Evolutionary conservation across 768 basidiomycete species (phyloP).

Genomic region (Saitozyma sp.): DNA sequence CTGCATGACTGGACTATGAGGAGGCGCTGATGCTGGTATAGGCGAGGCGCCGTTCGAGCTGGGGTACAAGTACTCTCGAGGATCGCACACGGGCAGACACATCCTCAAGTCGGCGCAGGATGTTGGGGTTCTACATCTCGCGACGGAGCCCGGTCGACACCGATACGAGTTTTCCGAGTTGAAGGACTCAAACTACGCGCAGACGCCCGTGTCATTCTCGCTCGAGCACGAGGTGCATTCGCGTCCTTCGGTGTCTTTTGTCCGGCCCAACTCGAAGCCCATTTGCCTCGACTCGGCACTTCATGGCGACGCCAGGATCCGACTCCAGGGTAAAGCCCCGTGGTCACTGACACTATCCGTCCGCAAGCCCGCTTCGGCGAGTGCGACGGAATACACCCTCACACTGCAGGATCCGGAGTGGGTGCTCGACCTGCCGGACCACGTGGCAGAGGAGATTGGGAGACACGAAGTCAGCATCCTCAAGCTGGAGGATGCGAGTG

Average conservation of each 20-base stretch:
- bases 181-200: constrained; percentile 71
- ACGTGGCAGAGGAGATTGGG: constrained; percentile 77
- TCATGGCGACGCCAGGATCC: constrained; percentile 71
- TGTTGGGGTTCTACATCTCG: constrained; percentile 53
- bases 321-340: constrained; percentile 80
- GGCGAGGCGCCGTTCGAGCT: constrained; percentile 93
- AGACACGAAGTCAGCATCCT: constrained; percentile 78
- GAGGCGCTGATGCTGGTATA: constrained; percentile 35
- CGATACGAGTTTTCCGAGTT: constrained; percentile 89
- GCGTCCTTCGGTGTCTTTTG: constrained; percentile 79
- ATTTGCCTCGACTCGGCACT: constrained; percentile 66
- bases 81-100: constrained; percentile 26
- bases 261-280: constrained; percentile 67
- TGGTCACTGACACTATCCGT: constrained; percentile 70
- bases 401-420: constrained; percentile 60
- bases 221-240: constrained; percentile 83
- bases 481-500: constrained; percentile 73
- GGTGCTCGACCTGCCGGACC: constrained; percentile 65
- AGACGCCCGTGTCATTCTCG: constrained; percentile 55
- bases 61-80: constrained; percentile 73
- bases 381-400: constrained; percentile 57
- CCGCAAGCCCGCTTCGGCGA: constrained; percentile 71
- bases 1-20: no score
- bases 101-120: constrained; percentile 40
- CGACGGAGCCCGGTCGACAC: constrained; percentile 72